Base-by-base conservation (phyloP, 331 rosid species). In the Malus hybrid region DNA sequence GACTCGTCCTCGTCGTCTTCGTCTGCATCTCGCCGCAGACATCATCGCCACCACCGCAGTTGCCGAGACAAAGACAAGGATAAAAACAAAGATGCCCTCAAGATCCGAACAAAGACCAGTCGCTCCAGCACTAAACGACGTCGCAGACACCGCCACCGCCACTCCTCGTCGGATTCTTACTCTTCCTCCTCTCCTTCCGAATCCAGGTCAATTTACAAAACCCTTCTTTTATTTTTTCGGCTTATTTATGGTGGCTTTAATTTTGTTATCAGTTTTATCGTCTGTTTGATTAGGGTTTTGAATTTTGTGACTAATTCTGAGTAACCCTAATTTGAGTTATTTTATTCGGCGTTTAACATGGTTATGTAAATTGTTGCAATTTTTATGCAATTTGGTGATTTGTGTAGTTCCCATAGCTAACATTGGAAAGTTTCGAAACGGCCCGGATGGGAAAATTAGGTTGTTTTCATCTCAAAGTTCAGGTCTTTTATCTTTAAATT, bases 81-180 rank as follows among this genome's bases (percentile, higher is more conserved):
- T 18, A 73, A 55, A 14, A 56, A 85, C 63, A 87, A 78, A 80
- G 93, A 86, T n/a, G 73, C 90, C 52, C 87, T 90, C 44, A 90
- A 86, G 90, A 72, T 88, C 80, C 89, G 89, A 8, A 90, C 86
- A 87, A 90, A 83, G 85, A 77, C 65, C 15, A 64, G 77, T 63
- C 92, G 89, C 62, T 85, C 97, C 72, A 86, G 83, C 48, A 61
- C 87, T 50, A 88, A 93, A 87, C 92, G 96, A 71, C 93, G 93
- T 75, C 97, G 97, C 69, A 86, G 83, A 62, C 90, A 85, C 79
- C 91, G 77, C 81, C 92, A 70, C 79, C 80, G 29, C 67, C 74
- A 50, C 29, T 24, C 24, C 24, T 24, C 24, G 24, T 24, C 24
- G 24, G 24, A 24, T 24, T 24, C 24, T 24, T 24, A 24, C 24